Evolutionary conservation across 164 flowering plant species (phyloP), one percentile per base, ranked within the genome.

Genomic region (Cinnamomum chago): DNA sequence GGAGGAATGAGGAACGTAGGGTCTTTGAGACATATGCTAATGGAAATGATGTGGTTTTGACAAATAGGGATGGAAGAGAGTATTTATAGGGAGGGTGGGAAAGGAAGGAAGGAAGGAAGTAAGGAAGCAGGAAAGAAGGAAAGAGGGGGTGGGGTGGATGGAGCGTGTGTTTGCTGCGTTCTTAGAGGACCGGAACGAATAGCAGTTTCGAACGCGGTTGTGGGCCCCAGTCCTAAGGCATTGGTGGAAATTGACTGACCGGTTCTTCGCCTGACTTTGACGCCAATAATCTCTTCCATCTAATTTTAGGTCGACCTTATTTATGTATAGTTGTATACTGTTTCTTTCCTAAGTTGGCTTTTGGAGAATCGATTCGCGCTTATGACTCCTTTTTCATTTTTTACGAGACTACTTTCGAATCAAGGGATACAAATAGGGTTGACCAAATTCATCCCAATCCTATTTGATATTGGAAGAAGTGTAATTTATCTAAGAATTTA

Each of bases 1-100:
- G 10, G 82, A 72, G 33, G 84, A 79, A 69, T 82, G 84, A 58
- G 83, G 83, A 50, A 78, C 77, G 77, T 70, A 67, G 62, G 79
- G 77, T 58, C 83, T 73, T 73, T 81, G 84, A 79, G 84, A 81
- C 81, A 79, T 81, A 74, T 71, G 62, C 18, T 15, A n/a, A 50
- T 55, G 14, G 62, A 24, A 6, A 17, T 15, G 50, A 5, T 28
- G 40, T 25, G 24, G 33, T 20, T 17, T 67, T 20, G 15, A 17
- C 18, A 14, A n/a, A n/a, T 18, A 5, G 17, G 67, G 2, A 24
- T 13, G 33, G 17, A 25, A 23, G 14, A 10, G 33, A 64, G 25
- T 64, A 64, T 64, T 22, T 22, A 64, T 64, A 24, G 33, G 30
- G 28, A 25, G 67, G 1, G 3, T 13, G 67, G 13, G 27, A 64